phyloP scores from a whole-genome alignment of 1,284 basidiomycete species.

The Sanghuangporus sanghuang region DNA sequence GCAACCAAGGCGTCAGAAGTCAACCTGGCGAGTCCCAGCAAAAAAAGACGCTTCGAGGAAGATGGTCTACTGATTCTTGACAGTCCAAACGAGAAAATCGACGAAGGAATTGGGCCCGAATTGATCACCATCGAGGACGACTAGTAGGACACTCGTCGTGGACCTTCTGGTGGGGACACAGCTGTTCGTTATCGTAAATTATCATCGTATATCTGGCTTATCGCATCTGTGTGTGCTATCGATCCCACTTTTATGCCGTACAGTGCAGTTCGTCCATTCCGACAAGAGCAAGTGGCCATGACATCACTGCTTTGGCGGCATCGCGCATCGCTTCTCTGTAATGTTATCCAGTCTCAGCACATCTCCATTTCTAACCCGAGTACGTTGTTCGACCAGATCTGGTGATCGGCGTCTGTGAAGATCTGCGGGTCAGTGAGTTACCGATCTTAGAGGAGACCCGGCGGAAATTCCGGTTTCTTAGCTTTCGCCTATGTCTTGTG shows the following conservation, averaged over 20 bases:
- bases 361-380: not conserved
- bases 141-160: not conserved
- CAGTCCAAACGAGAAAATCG: slow-evolving; percentile 45
- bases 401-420: too few species aligned
- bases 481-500: too few species aligned
- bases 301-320: not conserved
- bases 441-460: too few species aligned
- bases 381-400: not conserved
- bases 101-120: slow-evolving; percentile 37
- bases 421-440: too few species aligned
- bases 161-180: too few species aligned
- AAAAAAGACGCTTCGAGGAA: slow-evolving; percentile 59
- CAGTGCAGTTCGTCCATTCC: too few species aligned
- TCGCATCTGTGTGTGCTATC: not conserved
- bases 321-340: not conserved
- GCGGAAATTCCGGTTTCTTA: too few species aligned
- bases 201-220: too few species aligned
- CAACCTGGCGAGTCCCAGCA: slow-evolving; percentile 46
- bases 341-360: not conserved
- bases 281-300: not conserved
- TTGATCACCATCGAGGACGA: slow-evolving; percentile 16
- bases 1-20: slow-evolving; percentile 21
- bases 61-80: slow-evolving; percentile 69
- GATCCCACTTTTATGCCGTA: not conserved
- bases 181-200: too few species aligned